These are phyloP conservation scores for Populus alba DNA, from an alignment of 345 rosid species.

Conservation along the genomic window DNA sequence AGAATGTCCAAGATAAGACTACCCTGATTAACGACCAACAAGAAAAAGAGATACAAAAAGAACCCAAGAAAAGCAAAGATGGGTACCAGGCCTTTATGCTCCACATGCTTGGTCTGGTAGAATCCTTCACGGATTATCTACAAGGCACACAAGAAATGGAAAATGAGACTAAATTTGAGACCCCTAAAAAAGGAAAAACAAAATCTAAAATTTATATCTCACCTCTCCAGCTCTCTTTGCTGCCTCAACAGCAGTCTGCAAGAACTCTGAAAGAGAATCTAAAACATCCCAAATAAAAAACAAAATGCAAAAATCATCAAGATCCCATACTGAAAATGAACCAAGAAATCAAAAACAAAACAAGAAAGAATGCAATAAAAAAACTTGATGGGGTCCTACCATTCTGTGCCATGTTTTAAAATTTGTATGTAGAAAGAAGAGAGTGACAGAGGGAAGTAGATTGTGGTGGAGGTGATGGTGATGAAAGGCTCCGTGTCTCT, in stretches of 20 bases:
- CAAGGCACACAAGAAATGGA: not conserved
- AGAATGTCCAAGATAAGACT: not conserved
- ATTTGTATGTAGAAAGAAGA: not conserved
- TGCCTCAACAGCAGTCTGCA: slow-evolving; percentile 78
- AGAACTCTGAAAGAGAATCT: slow-evolving; percentile 58
- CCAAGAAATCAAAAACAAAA: not conserved
- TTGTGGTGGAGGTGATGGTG: no score
- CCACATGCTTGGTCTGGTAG: slow-evolving; percentile 80
- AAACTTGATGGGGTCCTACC: slow-evolving; percentile 30
- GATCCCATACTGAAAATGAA: not conserved
- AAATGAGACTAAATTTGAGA: not conserved
- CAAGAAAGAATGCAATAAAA: not conserved
- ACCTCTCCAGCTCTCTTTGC: slow-evolving; percentile 90
- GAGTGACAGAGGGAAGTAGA: not conserved
- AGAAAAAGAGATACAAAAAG: not conserved
- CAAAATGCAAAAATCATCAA: not conserved
- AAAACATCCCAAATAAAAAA: slow-evolving; percentile 10
- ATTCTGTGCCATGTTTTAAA: slow-evolving; percentile 45
- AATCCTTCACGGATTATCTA: slow-evolving; percentile 80
- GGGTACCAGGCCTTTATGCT: slow-evolving; percentile 86
- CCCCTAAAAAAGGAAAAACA: not conserved
- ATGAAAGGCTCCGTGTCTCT: not conserved
- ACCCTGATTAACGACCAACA: not conserved
- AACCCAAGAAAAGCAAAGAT: not conserved
- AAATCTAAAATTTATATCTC: not conserved